A percentile compares a stretch with the other conserved stretches of the same genome.
These are phyloP conservation scores for Neckera pumila DNA, from an alignment of 225 moss, liverwort and hornwort species.

Conservation along the genomic window DNA sequence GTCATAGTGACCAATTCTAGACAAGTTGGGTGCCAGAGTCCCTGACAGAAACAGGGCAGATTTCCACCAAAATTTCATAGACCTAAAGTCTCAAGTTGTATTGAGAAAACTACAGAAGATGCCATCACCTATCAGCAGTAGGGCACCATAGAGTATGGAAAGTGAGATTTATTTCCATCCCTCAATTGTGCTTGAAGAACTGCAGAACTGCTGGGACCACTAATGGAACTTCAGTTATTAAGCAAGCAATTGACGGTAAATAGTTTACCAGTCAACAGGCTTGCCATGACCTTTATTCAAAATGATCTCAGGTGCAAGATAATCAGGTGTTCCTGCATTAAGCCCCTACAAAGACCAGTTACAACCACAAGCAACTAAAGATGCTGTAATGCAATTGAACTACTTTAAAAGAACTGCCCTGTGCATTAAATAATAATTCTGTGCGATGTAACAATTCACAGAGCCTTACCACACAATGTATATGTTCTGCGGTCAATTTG, in stretches of 20 bases:
- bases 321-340: conserved; percentile 86
- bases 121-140: not conserved
- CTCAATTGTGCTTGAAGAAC: not conserved
- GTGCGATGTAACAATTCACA: not conserved
- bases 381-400: not conserved
- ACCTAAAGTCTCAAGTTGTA: not conserved
- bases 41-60: not conserved
- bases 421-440: not conserved
- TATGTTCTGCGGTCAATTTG: conserved; percentile 87
- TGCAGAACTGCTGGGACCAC: no score
- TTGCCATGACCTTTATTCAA: conserved; percentile 96
- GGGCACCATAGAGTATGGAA: not conserved
- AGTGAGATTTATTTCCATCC: not conserved
- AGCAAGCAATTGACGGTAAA: not conserved
- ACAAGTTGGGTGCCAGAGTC: not conserved
- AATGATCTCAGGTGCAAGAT: conserved; percentile 95
- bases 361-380: not conserved
- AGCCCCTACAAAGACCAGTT: conserved; percentile 10
- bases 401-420: not conserved
- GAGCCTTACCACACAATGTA: conserved; percentile 37
- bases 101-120: not conserved
- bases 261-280: conserved; percentile 80
- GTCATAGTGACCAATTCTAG: not conserved
- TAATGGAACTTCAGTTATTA: not conserved
- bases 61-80: not conserved